These are phyloP conservation scores for Ambrosia trifida DNA, from an alignment of 129 eudicot species.

Conservation along the genomic window DNA sequence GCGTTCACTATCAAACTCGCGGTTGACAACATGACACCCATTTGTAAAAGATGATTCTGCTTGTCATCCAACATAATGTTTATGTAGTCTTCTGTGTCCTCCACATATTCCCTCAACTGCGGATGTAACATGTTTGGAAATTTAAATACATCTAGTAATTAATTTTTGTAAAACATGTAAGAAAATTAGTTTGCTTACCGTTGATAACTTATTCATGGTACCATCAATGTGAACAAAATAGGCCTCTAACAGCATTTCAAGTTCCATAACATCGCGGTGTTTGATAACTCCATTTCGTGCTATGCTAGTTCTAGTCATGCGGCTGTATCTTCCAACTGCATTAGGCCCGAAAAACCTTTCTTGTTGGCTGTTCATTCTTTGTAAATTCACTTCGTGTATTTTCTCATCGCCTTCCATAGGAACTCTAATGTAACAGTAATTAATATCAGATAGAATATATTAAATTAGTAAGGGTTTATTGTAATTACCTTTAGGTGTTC, in stretches of 20 bases:
- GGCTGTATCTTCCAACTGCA: constrained; percentile 48
- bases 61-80: constrained; percentile 89
- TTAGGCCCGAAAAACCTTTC: constrained; percentile 46
- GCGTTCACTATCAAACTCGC: constrained; percentile 68
- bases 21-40: constrained; percentile 83
- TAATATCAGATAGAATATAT: not conserved
- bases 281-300: constrained; percentile 61
- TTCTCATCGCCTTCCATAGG: constrained; percentile 45
- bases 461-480: too few relatives aligned
- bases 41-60: constrained; percentile 78
- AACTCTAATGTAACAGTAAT: constrained; percentile 35
- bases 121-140: not conserved
- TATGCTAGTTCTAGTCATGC: constrained; percentile 59
- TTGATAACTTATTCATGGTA: constrained; percentile 70
- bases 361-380: constrained; percentile 35
- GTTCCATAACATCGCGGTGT: constrained; percentile 78
- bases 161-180: not conserved
- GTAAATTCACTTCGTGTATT: constrained; percentile 37
- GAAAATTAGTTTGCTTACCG: constrained; percentile 46
- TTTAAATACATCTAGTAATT: not conserved
- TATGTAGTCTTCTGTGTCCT: constrained; percentile 87
- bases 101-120: constrained; percentile 83
- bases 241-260: constrained; percentile 89
- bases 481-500: too few relatives aligned
- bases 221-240: constrained; percentile 91